Evolutionary conservation across 2,329 filamentous ascomycete species (phyloP), one percentile per base, ranked within the genome.

Genomic region (Pseudovirgaria hyperparasitica): DNA sequence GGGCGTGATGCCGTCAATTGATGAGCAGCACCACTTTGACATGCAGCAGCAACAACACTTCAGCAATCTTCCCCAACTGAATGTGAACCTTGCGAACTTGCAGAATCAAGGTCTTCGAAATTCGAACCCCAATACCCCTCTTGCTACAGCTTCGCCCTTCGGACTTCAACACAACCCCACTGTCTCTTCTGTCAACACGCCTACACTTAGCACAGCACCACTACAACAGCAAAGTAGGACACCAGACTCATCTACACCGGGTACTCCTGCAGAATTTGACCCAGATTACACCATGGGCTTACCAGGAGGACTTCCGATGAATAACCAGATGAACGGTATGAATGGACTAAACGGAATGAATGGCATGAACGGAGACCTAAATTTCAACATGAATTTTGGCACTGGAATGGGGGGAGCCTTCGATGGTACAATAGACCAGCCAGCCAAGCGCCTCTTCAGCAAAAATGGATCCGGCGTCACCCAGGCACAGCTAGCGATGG

Each of bases 161-260:
- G 76, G 76, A 26, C 74, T 92, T 39, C 79, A 85, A 50, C 84
- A 92, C 52, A 94, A 94, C 52, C 87, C 87, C 10, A 94, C 86
- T 1, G 87, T 96, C 11, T 98, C 90, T 3, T 94, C 86, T 4
- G 87, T 94, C 29, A 96, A 94, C 53, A 96, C 87, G 0, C 87
- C 87, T 1, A 92, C 86, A 1, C 67, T 96, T 31, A 80, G 79
- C 33, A 82, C 82, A 1, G 77, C 85, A 38, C 76, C 81, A 18
- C 62, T 75, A 35, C 67, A 64, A 27, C 63, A 67, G 30, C 68
- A 72, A 58, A 53, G 62, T 54, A 39, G 65, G 60, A 72, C 74
- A 14, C 70, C 73, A 29, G 70, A 77, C 52, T 75, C 74, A 5
- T 80, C 76, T 22, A 65, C 70, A 26, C 75, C 78, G 11, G 73